A percentile compares a stretch with the other conserved stretches of the same genome.
Conservation (phyloP, 257 asterid genomes). For the Cinchona pubescens region DNA sequence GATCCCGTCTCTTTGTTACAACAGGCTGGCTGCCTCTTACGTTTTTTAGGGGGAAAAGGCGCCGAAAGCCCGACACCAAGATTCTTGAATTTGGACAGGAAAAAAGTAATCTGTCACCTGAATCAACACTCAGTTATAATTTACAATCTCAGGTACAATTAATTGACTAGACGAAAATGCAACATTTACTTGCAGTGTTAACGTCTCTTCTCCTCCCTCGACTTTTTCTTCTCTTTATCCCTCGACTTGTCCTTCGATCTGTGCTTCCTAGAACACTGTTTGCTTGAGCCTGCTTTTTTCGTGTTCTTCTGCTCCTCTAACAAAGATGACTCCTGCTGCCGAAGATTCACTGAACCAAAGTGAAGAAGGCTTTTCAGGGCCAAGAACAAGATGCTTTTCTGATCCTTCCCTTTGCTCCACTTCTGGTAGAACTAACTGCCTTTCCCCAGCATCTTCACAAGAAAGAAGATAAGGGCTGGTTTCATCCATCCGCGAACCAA, state of each 20-base stretch:
- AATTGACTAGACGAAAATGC: not conserved
- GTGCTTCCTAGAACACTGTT: constrained; percentile 47
- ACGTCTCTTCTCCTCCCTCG: constrained; percentile 44
- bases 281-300: constrained; percentile 35
- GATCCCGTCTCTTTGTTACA: not conserved
- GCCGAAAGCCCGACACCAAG: not conserved
- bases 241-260: constrained; percentile 54
- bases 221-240: constrained; percentile 39
- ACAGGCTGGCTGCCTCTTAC: not conserved
- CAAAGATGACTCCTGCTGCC: constrained; percentile 45
- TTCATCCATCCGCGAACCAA: constrained; percentile 97
- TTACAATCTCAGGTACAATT: not conserved
- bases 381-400: constrained; percentile 35
- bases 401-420: constrained; percentile 27
- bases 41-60: not conserved
- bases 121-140: constrained; percentile 5
- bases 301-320: constrained; percentile 33
- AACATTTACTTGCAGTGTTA: constrained; percentile 26
- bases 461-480: constrained; percentile 76
- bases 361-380: constrained; percentile 64
- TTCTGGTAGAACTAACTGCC: constrained; percentile 18
- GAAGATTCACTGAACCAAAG: constrained; percentile 37
- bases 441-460: constrained; percentile 34
- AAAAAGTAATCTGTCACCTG: not conserved
- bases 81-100: not conserved